Evolutionary conservation across 768 basidiomycete genomes (phyloP), one percentile per base, ranked within the genome.

Genomic region (Lepiota venenata): DNA sequence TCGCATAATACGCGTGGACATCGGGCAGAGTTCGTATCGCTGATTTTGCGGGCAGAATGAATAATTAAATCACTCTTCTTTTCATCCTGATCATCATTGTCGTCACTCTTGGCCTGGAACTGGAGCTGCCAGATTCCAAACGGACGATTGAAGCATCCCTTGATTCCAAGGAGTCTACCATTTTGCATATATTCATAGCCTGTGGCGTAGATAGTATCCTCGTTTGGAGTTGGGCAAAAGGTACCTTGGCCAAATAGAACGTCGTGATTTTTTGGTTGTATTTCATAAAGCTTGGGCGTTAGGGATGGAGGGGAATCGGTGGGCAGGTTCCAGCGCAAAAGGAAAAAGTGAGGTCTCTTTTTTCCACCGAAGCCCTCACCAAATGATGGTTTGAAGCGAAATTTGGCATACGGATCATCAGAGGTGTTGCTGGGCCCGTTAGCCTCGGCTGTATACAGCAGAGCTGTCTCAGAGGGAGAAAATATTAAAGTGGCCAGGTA

Each of bases 371-470:
- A 63, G 4, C 76, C 75, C 66, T 91, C 88, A 0, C 88, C 88
- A 55, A 87, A 81, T 42, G 78, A 72, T 4, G 87, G 85, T 1
- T 61, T 69, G 63, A 77, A 89, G 21, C 73, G 68, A 57, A 82
- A 87, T 50, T 79, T 79, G 16, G 66, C 63, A 52, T 69, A 75
- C 2, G 71, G 69, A 57, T 74, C 69, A 1, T 63, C 53, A 12
- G 66, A 55, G 9, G 56, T 66, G 39, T 43, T 58, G n/a, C 62
- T 51, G 3, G 68, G 68, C 9, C 52, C 57, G 14, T 79, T 82
- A 0, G 66, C 74, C 61, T 88, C 87, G 2, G 86, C 87, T 3
- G 75, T 74, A 57, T 88, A 89, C 12, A 86, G 59, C 9, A 88
- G 59, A 0, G 76, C 72, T 2, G 69, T 65, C 55, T 84, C 81